A percentile compares a stretch with the other conserved stretches of the same genome.
phyloP scores from a whole-genome alignment of 345 rosid species.

The Hypericum androsaemum region DNA sequence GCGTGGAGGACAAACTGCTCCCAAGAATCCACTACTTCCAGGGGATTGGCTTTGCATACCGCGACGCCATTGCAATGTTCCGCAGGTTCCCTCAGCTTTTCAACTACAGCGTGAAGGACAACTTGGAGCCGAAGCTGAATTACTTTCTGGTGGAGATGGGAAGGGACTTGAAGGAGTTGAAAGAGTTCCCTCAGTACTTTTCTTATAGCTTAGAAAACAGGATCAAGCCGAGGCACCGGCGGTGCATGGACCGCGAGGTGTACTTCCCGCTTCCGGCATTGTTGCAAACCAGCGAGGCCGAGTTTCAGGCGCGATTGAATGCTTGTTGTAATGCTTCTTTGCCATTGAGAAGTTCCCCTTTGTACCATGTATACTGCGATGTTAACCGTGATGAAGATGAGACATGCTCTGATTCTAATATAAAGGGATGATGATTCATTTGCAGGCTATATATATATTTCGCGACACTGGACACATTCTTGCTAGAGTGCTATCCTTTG shows the following conservation, averaged over 20 bases:
- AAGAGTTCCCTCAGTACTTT: conserved; percentile 75
- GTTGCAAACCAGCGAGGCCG: conserved; percentile 50
- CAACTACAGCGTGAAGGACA: conserved; percentile 55
- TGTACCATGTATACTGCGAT: conserved; percentile 36
- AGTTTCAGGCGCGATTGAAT: conserved; percentile 50
- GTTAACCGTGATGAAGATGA: no score
- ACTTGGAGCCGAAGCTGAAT: conserved; percentile 56
- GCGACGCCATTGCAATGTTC: conserved; percentile 51
- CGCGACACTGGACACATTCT: no score
- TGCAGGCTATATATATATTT: no score
- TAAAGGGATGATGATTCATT: no score
- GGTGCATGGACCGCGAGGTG: conserved; percentile 60
- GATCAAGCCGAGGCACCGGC: conserved; percentile 68
- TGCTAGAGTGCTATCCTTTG: no score
- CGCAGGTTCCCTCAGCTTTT: conserved; percentile 74
- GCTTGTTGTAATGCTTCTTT: conserved; percentile 56
- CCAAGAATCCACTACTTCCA: conserved; percentile 61
- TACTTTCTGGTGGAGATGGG: conserved; percentile 77
- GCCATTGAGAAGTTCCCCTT: conserved; percentile 50
- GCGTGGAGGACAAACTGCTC: conserved; percentile 61
- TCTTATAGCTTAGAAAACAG: conserved; percentile 82
- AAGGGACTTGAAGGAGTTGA: conserved; percentile 68
- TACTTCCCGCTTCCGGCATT: conserved; percentile 51
- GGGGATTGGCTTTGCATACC: conserved; percentile 50
- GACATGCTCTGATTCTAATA: no score